Conservation (phyloP, 2,329 filamentous ascomycete genomes). For the Fusarium aywerte region DNA sequence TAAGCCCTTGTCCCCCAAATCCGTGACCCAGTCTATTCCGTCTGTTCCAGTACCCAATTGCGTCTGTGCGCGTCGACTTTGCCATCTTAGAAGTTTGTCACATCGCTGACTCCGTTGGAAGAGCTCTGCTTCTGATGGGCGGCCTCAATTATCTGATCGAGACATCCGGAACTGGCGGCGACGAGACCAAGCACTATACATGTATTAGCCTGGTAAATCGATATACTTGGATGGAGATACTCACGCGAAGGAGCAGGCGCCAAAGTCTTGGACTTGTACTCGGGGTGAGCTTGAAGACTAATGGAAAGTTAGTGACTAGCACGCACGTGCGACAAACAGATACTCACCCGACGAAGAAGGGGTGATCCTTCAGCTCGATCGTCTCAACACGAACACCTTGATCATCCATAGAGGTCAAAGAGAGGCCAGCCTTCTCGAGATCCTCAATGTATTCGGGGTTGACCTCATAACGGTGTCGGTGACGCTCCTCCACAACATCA, state of each 20-base stretch:
- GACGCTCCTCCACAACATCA: constrained; percentile 73
- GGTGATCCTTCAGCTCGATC: constrained; percentile 40
- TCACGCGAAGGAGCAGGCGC: constrained; percentile 70
- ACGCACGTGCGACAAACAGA: neutral
- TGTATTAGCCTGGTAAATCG: neutral
- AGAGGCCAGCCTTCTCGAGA: constrained; percentile 76
- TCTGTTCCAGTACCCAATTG: neutral
- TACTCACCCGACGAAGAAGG: constrained; percentile 36
- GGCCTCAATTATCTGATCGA: constrained; percentile 57
- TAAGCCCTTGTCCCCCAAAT: constrained; percentile 11
- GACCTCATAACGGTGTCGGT: constrained; percentile 91
- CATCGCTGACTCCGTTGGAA: constrained; percentile 22
- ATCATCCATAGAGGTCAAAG: constrained; percentile 56
- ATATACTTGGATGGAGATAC: neutral
- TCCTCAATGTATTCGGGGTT: constrained; percentile 80
- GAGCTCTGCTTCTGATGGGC: constrained; percentile 21
- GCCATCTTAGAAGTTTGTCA: constrained; percentile 23
- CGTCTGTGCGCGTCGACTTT: neutral
- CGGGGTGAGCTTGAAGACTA: constrained; percentile 71
- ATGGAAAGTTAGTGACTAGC: constrained; percentile 59
- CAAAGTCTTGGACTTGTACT: constrained; percentile 82
- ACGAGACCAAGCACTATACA: constrained; percentile 63
- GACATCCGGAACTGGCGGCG: constrained; percentile 70
- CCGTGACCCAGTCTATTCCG: constrained; percentile 7
- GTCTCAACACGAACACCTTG: constrained; percentile 32